Evolutionary conservation across 1,284 basidiomycete genomes (phyloP).

Genomic region (Apiotrichum sp.): DNA sequence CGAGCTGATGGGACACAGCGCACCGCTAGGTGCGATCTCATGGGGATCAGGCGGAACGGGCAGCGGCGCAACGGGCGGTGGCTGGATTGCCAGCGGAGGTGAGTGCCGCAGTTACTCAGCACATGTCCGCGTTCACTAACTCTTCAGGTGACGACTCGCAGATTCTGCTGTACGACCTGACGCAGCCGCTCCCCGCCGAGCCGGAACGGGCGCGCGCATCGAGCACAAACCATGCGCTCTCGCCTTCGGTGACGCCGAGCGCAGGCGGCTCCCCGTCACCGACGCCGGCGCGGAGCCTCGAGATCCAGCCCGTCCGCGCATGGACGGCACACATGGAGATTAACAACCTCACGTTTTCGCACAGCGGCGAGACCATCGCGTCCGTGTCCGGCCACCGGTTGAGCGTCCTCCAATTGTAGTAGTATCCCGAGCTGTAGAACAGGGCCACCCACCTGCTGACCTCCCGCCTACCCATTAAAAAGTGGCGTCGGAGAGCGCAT

Average conservation of each 20-base stretch:
- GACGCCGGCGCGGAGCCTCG: conserved; percentile 20
- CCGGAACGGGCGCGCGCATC: conserved; percentile 1
- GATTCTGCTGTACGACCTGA: conserved; percentile 79
- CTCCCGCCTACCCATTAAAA: too few species aligned
- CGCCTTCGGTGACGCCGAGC: conserved; percentile 52
- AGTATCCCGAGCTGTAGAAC: too few species aligned
- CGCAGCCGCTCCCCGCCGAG: conserved; percentile 31
- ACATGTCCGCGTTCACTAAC: neutral
- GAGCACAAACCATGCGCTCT: conserved; percentile 15
- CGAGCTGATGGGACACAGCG: conserved; percentile 70
- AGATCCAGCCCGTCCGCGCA: conserved; percentile 72
- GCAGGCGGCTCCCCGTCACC: conserved; percentile 58
- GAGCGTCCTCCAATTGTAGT: conserved; percentile 59
- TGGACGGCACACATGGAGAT: conserved; percentile 75
- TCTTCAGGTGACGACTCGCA: conserved; percentile 79
- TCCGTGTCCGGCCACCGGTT: conserved; percentile 76
- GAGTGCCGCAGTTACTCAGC: conserved; percentile 20
- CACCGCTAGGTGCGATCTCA: conserved; percentile 68
- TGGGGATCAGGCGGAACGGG: conserved; percentile 61
- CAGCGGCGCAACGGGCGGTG: conserved; percentile 55
- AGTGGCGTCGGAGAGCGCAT: too few species aligned
- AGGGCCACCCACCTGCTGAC: too few species aligned
- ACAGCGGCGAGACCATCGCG: conserved; percentile 77
- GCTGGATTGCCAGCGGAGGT: conserved; percentile 79
- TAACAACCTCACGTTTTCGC: conserved; percentile 72